Conservation (phyloP, 257 asterid genomes). For the Lavandula angustifolia region DNA sequence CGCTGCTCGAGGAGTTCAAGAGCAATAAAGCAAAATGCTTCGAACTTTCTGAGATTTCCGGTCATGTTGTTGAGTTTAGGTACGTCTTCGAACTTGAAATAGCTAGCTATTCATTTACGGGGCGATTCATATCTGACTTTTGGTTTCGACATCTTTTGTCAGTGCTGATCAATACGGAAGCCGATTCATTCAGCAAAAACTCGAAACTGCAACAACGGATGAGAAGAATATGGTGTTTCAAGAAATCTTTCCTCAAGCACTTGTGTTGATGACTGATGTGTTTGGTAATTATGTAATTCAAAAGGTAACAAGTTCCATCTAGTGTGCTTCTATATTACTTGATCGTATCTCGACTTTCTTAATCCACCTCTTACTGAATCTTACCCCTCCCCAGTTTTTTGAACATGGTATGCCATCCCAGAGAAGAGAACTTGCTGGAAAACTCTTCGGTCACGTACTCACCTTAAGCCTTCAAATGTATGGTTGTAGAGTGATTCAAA, state of each 20-base stretch:
- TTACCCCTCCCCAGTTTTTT: slow-evolving; percentile 58
- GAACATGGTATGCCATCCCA: slow-evolving; percentile 92
- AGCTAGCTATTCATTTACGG: background rate
- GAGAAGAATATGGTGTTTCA: slow-evolving; percentile 92
- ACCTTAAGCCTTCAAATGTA: slow-evolving; percentile 98
- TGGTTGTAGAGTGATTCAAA: slow-evolving; percentile 97
- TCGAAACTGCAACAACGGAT: slow-evolving; percentile 85
- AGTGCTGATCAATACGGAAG: slow-evolving; percentile 98
- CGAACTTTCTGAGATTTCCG: slow-evolving; percentile 84
- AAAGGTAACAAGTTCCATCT: slow-evolving; percentile 56
- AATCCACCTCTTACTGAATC: slow-evolving; percentile 16
- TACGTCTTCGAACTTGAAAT: slow-evolving; percentile 24
- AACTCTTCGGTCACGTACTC: slow-evolving; percentile 87
- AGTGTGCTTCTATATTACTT: background rate
- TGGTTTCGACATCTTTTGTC: slow-evolving; percentile 26
- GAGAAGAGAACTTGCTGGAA: slow-evolving; percentile 82
- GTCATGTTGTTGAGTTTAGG: slow-evolving; percentile 98
- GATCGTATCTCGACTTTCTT: slow-evolving; percentile 15
- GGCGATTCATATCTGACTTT: slow-evolving; percentile 27
- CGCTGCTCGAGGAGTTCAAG: slow-evolving; percentile 93
- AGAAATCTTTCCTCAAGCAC: slow-evolving; percentile 91
- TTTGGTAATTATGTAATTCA: slow-evolving; percentile 95
- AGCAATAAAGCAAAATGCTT: slow-evolving; percentile 89
- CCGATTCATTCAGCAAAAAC: slow-evolving; percentile 95
- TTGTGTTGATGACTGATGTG: slow-evolving; percentile 90